These are phyloP conservation scores for Aspergillus conjunctus DNA, from an alignment of 495 filamentous ascomycete genomes.

Conservation along the genomic window DNA sequence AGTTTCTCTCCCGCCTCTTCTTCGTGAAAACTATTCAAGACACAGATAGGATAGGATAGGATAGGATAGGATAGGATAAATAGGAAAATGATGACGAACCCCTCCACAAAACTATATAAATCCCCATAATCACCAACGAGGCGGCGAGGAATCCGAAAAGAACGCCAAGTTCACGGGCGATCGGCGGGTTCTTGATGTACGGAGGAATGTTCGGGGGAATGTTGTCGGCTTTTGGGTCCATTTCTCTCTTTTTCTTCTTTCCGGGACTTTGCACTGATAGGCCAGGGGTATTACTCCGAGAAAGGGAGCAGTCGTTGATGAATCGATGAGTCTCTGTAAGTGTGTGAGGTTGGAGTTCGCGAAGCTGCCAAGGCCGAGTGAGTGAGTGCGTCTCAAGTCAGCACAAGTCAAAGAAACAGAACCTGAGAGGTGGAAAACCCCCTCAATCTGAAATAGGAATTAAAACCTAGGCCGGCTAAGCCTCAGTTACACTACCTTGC, in stretches of 20 bases:
- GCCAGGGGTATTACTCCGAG: no score
- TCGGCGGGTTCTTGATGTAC: slow-evolving; percentile 31
- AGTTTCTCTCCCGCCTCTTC: background rate
- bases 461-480: no score
- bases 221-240: slow-evolving; percentile 4
- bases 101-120: slow-evolving; percentile 44
- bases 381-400: no score
- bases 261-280: no score
- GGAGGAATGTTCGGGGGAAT: slow-evolving; percentile 38
- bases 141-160: slow-evolving; percentile 45
- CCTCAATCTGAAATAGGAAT: no score
- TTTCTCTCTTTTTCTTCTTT: background rate
- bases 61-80: background rate
- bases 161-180: slow-evolving; percentile 45
- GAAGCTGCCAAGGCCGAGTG: no score
- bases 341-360: no score
- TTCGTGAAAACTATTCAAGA: background rate
- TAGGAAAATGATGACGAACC: slow-evolving; percentile 25
- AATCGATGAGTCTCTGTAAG: no score
- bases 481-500: no score
- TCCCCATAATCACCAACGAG: slow-evolving; percentile 39
- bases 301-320: no score
- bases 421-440: no score
- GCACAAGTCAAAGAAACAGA: no score
- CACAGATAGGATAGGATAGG: slow-evolving; percentile 1